A percentile compares a stretch with the other conserved stretches of the same genome.
phyloP scores from a whole-genome alignment of 768 basidiomycete species.

The Rhodotorula graminis region DNA sequence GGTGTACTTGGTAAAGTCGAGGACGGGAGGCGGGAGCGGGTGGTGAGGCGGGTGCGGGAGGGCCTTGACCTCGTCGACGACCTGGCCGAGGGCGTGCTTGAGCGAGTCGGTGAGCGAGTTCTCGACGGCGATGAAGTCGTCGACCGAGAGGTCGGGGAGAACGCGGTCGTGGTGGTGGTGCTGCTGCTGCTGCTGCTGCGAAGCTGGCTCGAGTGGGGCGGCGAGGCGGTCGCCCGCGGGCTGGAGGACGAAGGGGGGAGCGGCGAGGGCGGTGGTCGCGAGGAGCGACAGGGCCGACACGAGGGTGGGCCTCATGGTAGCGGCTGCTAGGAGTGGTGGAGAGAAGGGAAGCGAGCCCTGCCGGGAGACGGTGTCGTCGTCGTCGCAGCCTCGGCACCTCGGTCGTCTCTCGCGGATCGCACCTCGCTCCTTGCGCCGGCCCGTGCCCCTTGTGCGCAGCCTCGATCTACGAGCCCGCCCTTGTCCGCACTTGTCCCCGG shows the following conservation, averaged over 20 bases:
- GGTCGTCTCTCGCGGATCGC: too few relatives aligned
- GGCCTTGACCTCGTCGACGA: not conserved
- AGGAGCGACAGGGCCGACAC: not conserved
- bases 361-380: too few relatives aligned
- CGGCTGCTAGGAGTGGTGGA: not conserved
- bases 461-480: not conserved
- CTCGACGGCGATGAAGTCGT: slow-evolving; percentile 31
- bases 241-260: slow-evolving; percentile 12
- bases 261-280: not conserved
- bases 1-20: slow-evolving; percentile 39
- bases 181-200: not conserved
- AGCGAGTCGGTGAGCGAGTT: not conserved
- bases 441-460: not conserved
- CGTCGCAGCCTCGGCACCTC: too few relatives aligned
- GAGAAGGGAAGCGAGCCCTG: not conserved
- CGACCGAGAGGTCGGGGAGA: slow-evolving; percentile 8
- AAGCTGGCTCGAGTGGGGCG: not conserved
- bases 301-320: not conserved
- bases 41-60: slow-evolving; percentile 3
- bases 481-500: too few relatives aligned
- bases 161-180: not conserved
- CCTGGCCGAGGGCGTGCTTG: not conserved
- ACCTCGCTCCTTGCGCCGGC: not conserved
- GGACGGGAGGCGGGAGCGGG: slow-evolving; percentile 11
- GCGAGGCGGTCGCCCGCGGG: not conserved